Percentiles rank a stretch among this genome's conserved stretches.
Evolutionary conservation across 441 rosid species (phyloP).

Genomic region (Populus hybrid): DNA sequence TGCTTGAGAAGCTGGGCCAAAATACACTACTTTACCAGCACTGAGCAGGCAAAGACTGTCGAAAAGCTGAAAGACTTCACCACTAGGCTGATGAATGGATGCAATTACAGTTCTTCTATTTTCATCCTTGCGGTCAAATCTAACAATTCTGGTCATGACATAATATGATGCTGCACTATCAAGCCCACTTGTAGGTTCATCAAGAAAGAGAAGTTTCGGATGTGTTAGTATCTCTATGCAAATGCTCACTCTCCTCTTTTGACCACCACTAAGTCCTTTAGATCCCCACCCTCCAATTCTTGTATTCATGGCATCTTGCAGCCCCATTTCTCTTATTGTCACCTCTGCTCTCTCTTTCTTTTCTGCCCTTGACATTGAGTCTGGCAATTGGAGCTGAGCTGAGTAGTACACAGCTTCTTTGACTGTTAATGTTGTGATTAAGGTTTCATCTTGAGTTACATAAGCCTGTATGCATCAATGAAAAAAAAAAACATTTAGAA

Average conservation of each 20-base stretch:
- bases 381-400: conserved; percentile 47
- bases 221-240: conserved; percentile 46
- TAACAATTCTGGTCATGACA: conserved; percentile 40
- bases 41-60: conserved; percentile 40
- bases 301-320: conserved; percentile 40
- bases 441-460: conserved; percentile 55
- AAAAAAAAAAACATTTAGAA: not conserved
- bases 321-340: conserved; percentile 53
- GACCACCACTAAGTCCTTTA: conserved; percentile 52
- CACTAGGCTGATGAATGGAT: conserved; percentile 52
- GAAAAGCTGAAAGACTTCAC: conserved; percentile 55
- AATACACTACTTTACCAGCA: conserved; percentile 35
- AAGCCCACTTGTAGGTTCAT: conserved; percentile 67
- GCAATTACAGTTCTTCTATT: conserved; percentile 37
- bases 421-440: conserved; percentile 32
- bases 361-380: conserved; percentile 36
- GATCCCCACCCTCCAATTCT: conserved; percentile 48
- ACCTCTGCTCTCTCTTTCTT: conserved; percentile 46
- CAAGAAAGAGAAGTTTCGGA: conserved; percentile 47
- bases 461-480: conserved; percentile 36
- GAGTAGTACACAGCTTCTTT: conserved; percentile 47
- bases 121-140: conserved; percentile 29
- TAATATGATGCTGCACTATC: conserved; percentile 57
- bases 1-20: conserved; percentile 42
- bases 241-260: conserved; percentile 52